These are phyloP conservation scores for Juncus effusus DNA, from an alignment of 176 grass and related monocot genomes.

Conservation along the genomic window DNA sequence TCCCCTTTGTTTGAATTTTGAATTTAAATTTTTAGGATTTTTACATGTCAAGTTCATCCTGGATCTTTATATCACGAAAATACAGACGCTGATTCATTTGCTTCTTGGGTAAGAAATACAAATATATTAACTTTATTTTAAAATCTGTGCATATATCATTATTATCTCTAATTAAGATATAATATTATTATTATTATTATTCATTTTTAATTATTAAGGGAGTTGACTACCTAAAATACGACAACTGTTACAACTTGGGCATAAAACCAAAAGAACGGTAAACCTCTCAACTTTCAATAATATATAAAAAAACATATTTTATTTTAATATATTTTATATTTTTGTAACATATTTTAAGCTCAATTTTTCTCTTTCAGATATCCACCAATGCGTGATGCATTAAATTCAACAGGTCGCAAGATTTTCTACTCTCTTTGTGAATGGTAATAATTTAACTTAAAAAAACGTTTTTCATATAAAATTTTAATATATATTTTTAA, in stretches of 20 bases:
- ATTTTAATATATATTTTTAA: constrained; percentile 6
- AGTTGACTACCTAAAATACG: constrained; percentile 91
- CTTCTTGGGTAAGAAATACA: constrained; percentile 70
- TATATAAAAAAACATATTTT: neutral
- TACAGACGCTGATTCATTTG: constrained; percentile 68
- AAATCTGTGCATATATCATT: no score
- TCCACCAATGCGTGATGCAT: constrained; percentile 93
- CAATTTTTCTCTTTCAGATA: constrained; percentile 48
- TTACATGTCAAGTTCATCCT: constrained; percentile 92
- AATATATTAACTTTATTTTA: neutral
- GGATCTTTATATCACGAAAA: constrained; percentile 79
- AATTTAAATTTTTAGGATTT: constrained; percentile 53
- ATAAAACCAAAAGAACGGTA: constrained; percentile 75
- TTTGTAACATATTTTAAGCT: constrained; percentile 5
- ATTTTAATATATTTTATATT: neutral
- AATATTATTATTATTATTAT: neutral
- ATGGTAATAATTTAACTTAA: constrained; percentile 48
- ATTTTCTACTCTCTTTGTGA: constrained; percentile 97
- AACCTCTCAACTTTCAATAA: neutral
- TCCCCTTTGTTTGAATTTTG: neutral
- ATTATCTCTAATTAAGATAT: no score
- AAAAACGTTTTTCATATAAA: no score
- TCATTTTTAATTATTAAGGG: constrained; percentile 40
- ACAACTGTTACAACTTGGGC: constrained; percentile 91
- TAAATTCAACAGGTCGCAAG: constrained; percentile 73